phyloP scores from a whole-genome alignment of 1,139 yeast species.

The Debaryomycetaceae sp. region DNA sequence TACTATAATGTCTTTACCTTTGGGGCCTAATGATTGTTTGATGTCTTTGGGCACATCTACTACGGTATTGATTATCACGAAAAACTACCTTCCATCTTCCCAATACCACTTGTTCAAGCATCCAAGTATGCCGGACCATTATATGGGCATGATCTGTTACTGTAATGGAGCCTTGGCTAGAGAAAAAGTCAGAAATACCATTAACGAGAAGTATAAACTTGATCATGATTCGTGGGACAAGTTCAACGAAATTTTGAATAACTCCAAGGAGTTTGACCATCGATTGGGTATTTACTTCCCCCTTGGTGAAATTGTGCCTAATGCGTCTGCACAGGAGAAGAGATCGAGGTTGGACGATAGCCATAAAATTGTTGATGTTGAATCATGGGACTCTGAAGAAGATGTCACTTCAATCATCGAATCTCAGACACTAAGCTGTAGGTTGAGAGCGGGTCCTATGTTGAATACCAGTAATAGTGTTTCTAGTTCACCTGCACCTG shows the following conservation, averaged over 20 bases:
- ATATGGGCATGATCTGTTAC: constrained; percentile 95
- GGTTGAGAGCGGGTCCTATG: constrained; percentile 78
- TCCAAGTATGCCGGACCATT: constrained; percentile 72
- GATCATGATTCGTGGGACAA: constrained; percentile 54
- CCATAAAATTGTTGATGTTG: constrained; percentile 16
- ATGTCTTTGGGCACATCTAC: constrained; percentile 89
- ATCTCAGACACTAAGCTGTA: constrained; percentile 81
- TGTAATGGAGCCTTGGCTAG: constrained; percentile 90
- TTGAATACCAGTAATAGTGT: constrained; percentile 19
- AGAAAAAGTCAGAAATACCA: constrained; percentile 64
- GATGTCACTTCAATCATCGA: constrained; percentile 81
- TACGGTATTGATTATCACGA: constrained; percentile 78
- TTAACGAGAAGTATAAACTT: constrained; percentile 46
- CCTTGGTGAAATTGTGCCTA: constrained; percentile 85
- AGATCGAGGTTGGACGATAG: constrained; percentile 37
- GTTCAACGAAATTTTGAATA: constrained; percentile 57
- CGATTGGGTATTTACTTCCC: constrained; percentile 83
- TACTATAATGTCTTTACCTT: constrained; percentile 78
- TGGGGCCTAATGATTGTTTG: constrained; percentile 71
- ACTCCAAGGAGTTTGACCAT: constrained; percentile 30
- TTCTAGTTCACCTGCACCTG: constrained; percentile 14
- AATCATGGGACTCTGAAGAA: constrained; percentile 48
- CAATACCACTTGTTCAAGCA: constrained; percentile 84
- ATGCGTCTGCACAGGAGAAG: constrained; percentile 58
- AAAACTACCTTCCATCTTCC: constrained; percentile 72